Evolutionary conservation across 2,329 filamentous ascomycete genomes (phyloP), one percentile per base, ranked within the genome.

Genomic region (Raffaelea deltoideospora): DNA sequence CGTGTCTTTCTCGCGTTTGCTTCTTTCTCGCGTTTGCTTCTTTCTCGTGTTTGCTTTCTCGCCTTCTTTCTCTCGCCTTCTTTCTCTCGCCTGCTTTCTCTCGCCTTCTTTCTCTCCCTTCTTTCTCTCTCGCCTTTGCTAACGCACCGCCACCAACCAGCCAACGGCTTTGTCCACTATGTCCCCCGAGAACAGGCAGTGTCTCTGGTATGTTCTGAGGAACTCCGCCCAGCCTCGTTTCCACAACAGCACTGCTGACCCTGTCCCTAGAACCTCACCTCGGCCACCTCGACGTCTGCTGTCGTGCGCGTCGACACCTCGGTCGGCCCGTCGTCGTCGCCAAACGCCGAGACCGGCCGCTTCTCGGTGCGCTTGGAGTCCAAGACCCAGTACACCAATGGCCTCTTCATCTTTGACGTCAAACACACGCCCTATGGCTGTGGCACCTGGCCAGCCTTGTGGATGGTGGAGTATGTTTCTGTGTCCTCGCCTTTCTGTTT

Each of bases 371-470:
- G 75, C 13, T 57, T 79, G 38, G 63, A 71, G 41, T 79, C 74
- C 26, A 75, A 70, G 48, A 59, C 53, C 31, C 66, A 66, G 31
- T 79, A 77, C 53, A 53, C 72, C 47, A 55, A 50, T n/a, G 76
- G 75, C 0, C 65, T 79, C n/a, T 79, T 79, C 55, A 58, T 79
- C 47, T 79, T 79, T 47, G 73, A 79, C 48, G 60, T 79, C 44
- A 61, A 66, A 41, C 75, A 79, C 53, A 69, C 69, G 0, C 76
- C 75, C 0, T 69, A 63, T 46, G 75, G 72, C 30, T 79, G 75
- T 48, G 72, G 64, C 4, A 72, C 66, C 18, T 80, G 72, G 76
- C 72, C 73, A 2, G 66, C 77, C 0, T 61, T 82, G 10, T 81
- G 77, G 77, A 59, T 81, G 7, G 61, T 64, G 0, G 76, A 81